Evolutionary conservation across 2,329 filamentous ascomycete genomes (phyloP).

Genomic region (Diaporthe helianthi): DNA sequence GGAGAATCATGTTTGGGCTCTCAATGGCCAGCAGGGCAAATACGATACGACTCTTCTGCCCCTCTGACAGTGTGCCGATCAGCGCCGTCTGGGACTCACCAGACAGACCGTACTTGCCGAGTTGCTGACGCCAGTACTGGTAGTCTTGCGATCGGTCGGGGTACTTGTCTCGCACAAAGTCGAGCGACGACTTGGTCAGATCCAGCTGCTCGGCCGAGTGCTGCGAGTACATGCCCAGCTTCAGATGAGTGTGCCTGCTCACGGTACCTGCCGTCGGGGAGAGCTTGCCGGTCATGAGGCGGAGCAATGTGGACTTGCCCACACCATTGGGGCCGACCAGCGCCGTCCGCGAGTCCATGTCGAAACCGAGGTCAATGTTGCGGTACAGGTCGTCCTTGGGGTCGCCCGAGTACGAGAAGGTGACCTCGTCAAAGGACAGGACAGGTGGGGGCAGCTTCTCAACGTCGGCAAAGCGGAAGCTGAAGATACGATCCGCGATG

Average conservation of each 20-base stretch:
- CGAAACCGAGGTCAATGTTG: conserved; percentile 96
- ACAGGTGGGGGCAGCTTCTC: conserved; percentile 99
- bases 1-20: conserved; percentile 93
- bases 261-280: conserved; percentile 83
- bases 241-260: conserved; percentile 94
- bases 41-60: conserved; percentile 97
- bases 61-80: conserved; percentile 97
- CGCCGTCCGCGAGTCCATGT: conserved; percentile 98
- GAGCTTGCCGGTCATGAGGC: conserved; percentile 95
- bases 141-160: conserved; percentile 89
- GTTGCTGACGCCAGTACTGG: conserved; percentile 99
- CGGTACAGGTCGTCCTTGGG: conserved; percentile 92
- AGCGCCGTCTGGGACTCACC: conserved; percentile 95
- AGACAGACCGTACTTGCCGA: conserved; percentile 90
- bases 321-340: conserved; percentile 99
- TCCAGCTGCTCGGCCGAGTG: conserved; percentile 99
- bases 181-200: conserved; percentile 94
- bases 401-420: conserved; percentile 96
- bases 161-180: conserved; percentile 98
- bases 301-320: conserved; percentile 94
- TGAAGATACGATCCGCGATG: conserved; percentile 84
- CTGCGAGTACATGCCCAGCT: conserved; percentile 97
- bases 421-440: conserved; percentile 94
- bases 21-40: conserved; percentile 97
- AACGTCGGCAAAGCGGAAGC: conserved; percentile 97